Percentiles rank a stretch among this genome's conserved stretches.
Evolutionary conservation across 352 stramenopile genomes (phyloP).

Genomic region (Phytophthora colocasiae): DNA sequence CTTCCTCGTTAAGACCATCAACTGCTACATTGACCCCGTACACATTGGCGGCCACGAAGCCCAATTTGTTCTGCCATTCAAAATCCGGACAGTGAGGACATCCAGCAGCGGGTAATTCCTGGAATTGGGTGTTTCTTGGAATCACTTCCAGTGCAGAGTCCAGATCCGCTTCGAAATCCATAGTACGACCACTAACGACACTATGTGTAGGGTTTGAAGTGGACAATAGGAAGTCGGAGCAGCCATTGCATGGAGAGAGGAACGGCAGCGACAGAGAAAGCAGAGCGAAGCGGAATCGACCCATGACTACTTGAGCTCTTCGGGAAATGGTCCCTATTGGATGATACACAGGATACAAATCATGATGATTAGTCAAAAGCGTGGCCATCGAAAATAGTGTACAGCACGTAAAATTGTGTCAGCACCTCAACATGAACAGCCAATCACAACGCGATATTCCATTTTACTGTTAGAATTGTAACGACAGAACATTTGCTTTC

Average conservation of each 20-base stretch:
- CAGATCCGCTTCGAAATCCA: slow-evolving; percentile 68
- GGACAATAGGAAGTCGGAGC: slow-evolving; percentile 73
- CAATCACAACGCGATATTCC: slow-evolving; percentile 5
- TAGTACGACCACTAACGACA: slow-evolving; percentile 59
- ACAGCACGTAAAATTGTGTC: background rate
- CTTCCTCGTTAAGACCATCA: slow-evolving; percentile 63
- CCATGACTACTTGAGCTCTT: too few species aligned
- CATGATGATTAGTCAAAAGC: slow-evolving; percentile 8
- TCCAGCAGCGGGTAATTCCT: slow-evolving; percentile 46
- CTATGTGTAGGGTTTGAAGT: slow-evolving; percentile 13
- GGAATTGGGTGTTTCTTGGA: slow-evolving; percentile 51
- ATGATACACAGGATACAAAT: too few species aligned
- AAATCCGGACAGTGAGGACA: slow-evolving; percentile 57
- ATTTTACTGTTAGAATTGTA: too few species aligned
- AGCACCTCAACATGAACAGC: background rate
- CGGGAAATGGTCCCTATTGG: too few species aligned
- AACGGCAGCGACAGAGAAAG: slow-evolving; percentile 3
- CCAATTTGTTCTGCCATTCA: slow-evolving; percentile 47
- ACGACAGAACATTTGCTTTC: too few species aligned
- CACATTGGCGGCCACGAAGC: slow-evolving; percentile 62
- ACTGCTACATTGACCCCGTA: slow-evolving; percentile 61
- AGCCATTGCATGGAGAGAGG: slow-evolving; percentile 15
- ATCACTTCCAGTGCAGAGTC: slow-evolving; percentile 55
- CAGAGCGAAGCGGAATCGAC: too few species aligned
- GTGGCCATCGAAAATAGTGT: slow-evolving; percentile 4